Evolutionary conservation across 129 eudicot genomes (phyloP).

Genomic region (Centella asiatica): DNA sequence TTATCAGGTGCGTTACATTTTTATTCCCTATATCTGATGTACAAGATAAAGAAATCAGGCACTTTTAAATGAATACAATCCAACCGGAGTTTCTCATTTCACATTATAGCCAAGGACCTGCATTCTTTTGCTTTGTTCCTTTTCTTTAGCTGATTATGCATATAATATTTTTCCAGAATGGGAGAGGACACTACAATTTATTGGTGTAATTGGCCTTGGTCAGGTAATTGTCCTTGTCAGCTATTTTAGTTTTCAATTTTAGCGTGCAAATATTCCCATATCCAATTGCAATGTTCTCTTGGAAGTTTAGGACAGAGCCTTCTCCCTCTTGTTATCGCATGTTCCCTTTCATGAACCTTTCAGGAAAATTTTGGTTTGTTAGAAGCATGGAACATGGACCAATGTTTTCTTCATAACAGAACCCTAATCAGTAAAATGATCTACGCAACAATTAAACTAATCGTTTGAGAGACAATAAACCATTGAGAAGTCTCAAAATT

Average conservation of each 20-base stretch:
- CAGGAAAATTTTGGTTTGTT: neutral
- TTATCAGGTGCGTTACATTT: constrained; percentile 55
- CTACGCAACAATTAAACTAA: too few species aligned
- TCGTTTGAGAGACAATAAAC: too few species aligned
- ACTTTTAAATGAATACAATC: neutral
- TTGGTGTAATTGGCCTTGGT: constrained; percentile 67
- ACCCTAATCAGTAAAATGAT: neutral
- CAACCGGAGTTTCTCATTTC: neutral
- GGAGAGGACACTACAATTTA: constrained; percentile 77
- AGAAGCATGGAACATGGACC: neutral
- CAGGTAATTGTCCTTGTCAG: constrained; percentile 36
- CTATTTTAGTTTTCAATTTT: neutral
- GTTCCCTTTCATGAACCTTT: neutral
- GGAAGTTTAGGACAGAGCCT: neutral
- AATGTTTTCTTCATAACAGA: neutral
- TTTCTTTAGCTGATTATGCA: neutral
- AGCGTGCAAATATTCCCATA: neutral
- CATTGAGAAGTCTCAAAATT: too few species aligned
- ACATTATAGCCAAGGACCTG: neutral
- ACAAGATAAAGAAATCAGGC: neutral
- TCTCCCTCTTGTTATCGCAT: neutral
- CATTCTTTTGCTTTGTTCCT: neutral
- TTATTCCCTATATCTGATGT: constrained; percentile 3
- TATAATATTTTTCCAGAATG: constrained; percentile 52
- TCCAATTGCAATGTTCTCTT: neutral